Base-by-base conservation (phyloP, 129 eudicot genomes). In the Saussurea involucrata region DNA sequence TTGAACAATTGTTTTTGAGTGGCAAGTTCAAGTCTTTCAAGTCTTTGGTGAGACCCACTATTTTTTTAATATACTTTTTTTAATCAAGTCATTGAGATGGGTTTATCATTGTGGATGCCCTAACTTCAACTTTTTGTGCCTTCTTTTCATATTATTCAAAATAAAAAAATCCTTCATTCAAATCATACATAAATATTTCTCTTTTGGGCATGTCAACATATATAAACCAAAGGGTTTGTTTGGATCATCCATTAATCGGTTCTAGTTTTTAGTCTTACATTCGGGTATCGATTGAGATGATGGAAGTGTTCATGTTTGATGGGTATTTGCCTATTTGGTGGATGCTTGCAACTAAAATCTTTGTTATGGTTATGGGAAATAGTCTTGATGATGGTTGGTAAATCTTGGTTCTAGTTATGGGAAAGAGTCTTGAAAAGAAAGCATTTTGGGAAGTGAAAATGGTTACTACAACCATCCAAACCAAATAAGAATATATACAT, bases 371-470 rank as follows among this genome's bases (percentile, higher is more conserved):
- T 53, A 53, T 53, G 72, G 72, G n/a, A 18, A 68, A 20, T 28
- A 21, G 28, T 60, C 65, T 60, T 60, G 25, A 67, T 31, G 46
- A 67, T 67, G 49, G 27, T 67, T 36, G 72, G 72, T 67, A 8
- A 29, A 21, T n/a, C 25, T 67, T 67, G 36, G 49, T 67, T 36
- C 13, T 68, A 24, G 37, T 34, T 33, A 53, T 53, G 8, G 9
- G 9, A 53, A 53, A 53, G 8, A 53, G 61, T 53, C 61, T 53
- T 21, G 57, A 68, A 58, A 68, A 55, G 2, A 57, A 67, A 4
- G 60, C 69, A 68, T 57, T 77, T 77, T 68, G 61, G 69, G 69
- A 55, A 77, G 69, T 12, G 40, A 8, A 27, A 55, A 55, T 77
- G 15, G 76, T 57, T 33, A 55, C 58, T 68, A 68, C 37, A 4